Percentiles rank a stretch among this genome's conserved stretches.
phyloP scores from a whole-genome alignment of 2,329 filamentous ascomycete genomes.

The Microdochium trichocladiopsis region DNA sequence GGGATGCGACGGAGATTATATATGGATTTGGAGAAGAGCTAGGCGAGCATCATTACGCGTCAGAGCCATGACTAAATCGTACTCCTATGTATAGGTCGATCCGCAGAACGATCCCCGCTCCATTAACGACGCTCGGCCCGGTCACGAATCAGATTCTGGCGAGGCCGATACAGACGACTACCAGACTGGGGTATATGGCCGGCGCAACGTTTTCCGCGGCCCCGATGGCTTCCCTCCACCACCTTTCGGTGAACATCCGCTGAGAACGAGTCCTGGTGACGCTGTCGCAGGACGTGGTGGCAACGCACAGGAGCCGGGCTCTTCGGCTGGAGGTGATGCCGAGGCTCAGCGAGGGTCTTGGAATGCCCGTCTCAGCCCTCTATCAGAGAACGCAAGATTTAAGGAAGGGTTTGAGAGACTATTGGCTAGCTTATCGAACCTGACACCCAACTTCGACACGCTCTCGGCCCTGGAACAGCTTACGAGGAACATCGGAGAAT shows the following conservation, averaged over 20 bases:
- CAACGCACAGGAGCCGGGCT: constrained; percentile 9
- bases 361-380: constrained; percentile 33
- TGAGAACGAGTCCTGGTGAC: constrained; percentile 12
- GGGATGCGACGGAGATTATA: constrained; percentile 82
- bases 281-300: constrained; percentile 12
- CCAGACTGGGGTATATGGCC: constrained; percentile 30
- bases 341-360: constrained; percentile 42
- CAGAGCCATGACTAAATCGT: constrained; percentile 10
- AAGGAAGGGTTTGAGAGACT: constrained; percentile 23
- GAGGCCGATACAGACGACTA: constrained; percentile 52
- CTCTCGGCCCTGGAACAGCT: constrained; percentile 73
- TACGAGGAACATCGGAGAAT: constrained; percentile 82
- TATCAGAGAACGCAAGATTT: constrained; percentile 12
- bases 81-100: constrained; percentile 34
- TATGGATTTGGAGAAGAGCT: neutral
- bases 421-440: constrained; percentile 42
- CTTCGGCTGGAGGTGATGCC: constrained; percentile 17
- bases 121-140: constrained; percentile 20
- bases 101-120: constrained; percentile 56
- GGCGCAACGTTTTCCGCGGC: constrained; percentile 3
- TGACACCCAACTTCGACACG: too few relatives aligned
- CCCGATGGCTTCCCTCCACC: constrained; percentile 13
- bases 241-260: constrained; percentile 16
- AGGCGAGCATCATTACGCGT: constrained; percentile 1
- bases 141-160: constrained; percentile 48